These are phyloP conservation scores for Naumovozyma baii DNA, from an alignment of 805 yeast species.

Conservation along the genomic window DNA sequence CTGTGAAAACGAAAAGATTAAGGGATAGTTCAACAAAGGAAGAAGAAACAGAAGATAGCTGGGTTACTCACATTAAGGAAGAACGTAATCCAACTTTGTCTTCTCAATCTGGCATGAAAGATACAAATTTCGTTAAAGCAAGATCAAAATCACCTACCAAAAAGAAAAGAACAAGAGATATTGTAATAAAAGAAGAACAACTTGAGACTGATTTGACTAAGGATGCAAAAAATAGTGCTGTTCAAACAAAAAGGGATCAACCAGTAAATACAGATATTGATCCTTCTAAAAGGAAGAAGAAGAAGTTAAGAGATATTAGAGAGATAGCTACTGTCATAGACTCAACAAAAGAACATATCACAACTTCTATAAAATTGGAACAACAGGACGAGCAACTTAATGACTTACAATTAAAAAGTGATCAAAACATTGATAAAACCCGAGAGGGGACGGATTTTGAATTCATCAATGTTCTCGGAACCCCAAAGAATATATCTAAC, in stretches of 20 bases:
- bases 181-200: neutral
- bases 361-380: neutral
- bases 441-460: too few relatives aligned
- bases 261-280: neutral
- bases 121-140: too few relatives aligned
- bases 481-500: too few relatives aligned
- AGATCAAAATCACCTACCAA: neutral
- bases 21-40: conserved; percentile 1
- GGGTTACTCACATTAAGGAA: too few relatives aligned
- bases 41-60: conserved; percentile 4
- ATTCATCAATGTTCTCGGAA: too few relatives aligned
- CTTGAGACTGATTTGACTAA: neutral
- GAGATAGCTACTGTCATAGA: neutral
- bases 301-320: neutral
- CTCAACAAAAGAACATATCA: too few relatives aligned
- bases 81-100: too few relatives aligned
- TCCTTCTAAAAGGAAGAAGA: neutral
- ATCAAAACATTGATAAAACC: too few relatives aligned
- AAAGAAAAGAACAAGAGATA: neutral
- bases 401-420: too few relatives aligned
- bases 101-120: too few relatives aligned
- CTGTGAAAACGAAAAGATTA: conserved; percentile 10
- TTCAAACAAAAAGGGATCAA: neutral
- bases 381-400: too few relatives aligned
- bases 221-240: neutral